phyloP scores from a whole-genome alignment of 1,284 basidiomycete genomes.

The Rhodotorula sp. region DNA sequence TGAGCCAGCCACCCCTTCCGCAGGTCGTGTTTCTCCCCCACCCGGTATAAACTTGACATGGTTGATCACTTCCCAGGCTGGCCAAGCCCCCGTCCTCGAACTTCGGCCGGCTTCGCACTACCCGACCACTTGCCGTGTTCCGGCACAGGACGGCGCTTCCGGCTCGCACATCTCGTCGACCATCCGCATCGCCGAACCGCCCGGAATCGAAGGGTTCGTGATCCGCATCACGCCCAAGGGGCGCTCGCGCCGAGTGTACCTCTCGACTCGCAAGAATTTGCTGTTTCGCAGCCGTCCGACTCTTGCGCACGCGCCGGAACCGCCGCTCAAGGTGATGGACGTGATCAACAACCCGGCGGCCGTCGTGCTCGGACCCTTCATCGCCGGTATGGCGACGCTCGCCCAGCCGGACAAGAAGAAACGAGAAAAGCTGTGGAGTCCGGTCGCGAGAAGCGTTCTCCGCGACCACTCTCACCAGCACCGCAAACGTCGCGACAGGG shows the following conservation, averaged over 20 bases:
- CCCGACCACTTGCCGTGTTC: conserved; percentile 35
- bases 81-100: conserved; percentile 24
- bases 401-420: conserved; percentile 17
- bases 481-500: conserved; percentile 8
- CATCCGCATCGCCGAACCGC: conserved; percentile 37
- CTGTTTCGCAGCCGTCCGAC: conserved; percentile 32
- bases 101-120: conserved; percentile 38
- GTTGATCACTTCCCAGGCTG: background rate
- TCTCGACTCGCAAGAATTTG: conserved; percentile 31
- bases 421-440: conserved; percentile 11
- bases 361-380: conserved; percentile 31
- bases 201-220: conserved; percentile 41
- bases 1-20: background rate
- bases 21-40: background rate
- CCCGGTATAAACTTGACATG: background rate
- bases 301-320: conserved; percentile 32
- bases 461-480: background rate
- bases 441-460: background rate
- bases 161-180: background rate
- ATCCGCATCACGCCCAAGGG: conserved; percentile 28
- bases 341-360: conserved; percentile 32
- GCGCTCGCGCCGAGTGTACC: conserved; percentile 32
- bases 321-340: conserved; percentile 14
- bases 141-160: background rate
- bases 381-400: conserved; percentile 29